phyloP scores from a whole-genome alignment of 352 stramenopile species.

The Thraustochytrium sp. region DNA sequence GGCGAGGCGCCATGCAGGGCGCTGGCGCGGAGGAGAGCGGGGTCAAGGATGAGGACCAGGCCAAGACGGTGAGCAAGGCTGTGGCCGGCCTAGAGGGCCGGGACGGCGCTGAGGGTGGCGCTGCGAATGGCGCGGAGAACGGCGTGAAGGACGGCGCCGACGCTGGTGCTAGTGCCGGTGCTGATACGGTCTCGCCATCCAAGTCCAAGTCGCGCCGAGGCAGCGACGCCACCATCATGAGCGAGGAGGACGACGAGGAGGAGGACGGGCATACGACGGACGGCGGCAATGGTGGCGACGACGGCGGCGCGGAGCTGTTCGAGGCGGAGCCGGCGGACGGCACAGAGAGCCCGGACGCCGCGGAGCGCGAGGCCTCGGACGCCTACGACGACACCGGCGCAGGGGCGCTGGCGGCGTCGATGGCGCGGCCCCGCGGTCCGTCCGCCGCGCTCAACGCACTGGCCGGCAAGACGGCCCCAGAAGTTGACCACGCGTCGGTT shows the following conservation, averaged over 20 bases:
- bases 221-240: slow-evolving; percentile 18
- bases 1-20: too few relatives aligned
- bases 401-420: not conserved
- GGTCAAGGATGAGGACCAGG: too few relatives aligned
- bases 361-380: not conserved
- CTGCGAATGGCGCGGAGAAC: too few relatives aligned
- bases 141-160: too few relatives aligned
- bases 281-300: too few relatives aligned
- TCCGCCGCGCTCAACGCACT: not conserved
- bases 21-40: too few relatives aligned
- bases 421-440: not conserved
- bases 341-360: not conserved
- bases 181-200: not conserved
- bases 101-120: too few relatives aligned
- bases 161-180: too few relatives aligned
- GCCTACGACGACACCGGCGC: not conserved
- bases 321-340: not conserved
- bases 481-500: not conserved
- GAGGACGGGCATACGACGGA: not conserved
- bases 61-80: too few relatives aligned
- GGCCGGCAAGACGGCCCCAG: not conserved
- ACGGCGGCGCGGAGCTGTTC: too few relatives aligned
- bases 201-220: not conserved
- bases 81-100: too few relatives aligned
- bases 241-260: not conserved